Base-by-base conservation (phyloP, 2,329 filamentous ascomycete species). In the Talaromyces amestolkiae region DNA sequence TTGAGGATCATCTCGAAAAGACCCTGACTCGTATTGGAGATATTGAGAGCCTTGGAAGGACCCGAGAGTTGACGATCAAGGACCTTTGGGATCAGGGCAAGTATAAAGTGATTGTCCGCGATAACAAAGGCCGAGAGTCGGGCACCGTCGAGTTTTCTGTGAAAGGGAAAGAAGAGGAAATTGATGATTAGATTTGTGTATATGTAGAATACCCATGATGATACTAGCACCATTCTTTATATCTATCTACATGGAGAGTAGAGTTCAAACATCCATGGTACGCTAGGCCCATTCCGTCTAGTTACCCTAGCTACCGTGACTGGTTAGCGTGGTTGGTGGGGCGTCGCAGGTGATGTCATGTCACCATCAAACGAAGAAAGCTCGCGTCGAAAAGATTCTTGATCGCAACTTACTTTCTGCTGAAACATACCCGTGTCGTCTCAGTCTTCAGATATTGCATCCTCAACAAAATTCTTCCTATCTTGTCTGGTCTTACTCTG, bases 31-130 rank as follows among this genome's bases (percentile, higher is more conserved):
- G 95, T 24, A 99, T 99, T 70, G 80, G 84, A n/a, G 93, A 90
- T 69, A 99, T 99, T 74, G 95, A 99, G 82, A 93, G 89, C 72
- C 83, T 99, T 68, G 94, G 93, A 41, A 85, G 95, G 68, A 99
- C 95, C n/a, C 88, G 94, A 68, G 95, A 99, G 79, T 77, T 99
- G 61, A 96, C 96, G 1, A 91, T 96, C 69, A 99, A 99, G 81
- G 95, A 98, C 77, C 83, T 98, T 45, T 94, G 95, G 73, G 82
- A 93, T 37, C 88, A 91, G 13, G 93, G 93, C 2, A 90, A 89
- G 76, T 97, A 97, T 74, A 84, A 87, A 68, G 85, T 94, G 67
- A 77, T 79, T 49, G 81, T 81, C 67, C 74, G 74, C 64, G 81
- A 85, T 71, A 71, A 73, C 56, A 81, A 78, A 68, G 84, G 84